A percentile compares a stretch with the other conserved stretches of the same genome.
These are phyloP conservation scores for Ophiorrhiza pumila DNA, from an alignment of 257 asterid genomes.

Conservation along the genomic window DNA sequence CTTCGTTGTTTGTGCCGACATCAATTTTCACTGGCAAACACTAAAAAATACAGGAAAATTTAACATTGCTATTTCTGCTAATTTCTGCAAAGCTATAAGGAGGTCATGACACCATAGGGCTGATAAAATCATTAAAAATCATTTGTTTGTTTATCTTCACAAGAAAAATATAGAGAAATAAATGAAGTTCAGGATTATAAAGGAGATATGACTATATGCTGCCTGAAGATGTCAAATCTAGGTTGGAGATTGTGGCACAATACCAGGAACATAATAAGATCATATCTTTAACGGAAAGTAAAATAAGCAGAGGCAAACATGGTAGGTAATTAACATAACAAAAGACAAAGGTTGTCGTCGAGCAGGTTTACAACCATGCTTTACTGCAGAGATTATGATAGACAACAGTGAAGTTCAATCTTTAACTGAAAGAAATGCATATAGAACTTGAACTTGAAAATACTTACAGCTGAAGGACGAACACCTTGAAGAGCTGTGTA, in stretches of 20 bases:
- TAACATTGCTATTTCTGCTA: not conserved
- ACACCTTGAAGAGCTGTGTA: constrained; percentile 94
- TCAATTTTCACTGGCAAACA: constrained; percentile 92
- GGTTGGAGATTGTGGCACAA: not conserved
- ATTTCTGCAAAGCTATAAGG: not conserved
- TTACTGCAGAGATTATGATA: not conserved
- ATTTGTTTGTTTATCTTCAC: not conserved
- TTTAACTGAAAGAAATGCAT: not conserved
- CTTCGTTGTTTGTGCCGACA: constrained; percentile 89
- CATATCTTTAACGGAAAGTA: not conserved
- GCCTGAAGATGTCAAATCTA: not conserved
- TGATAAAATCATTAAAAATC: not conserved
- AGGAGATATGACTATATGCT: not conserved
- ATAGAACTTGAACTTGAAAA: not conserved
- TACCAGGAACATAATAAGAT: not conserved
- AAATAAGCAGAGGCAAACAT: not conserved
- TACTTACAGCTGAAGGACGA: constrained; percentile 75
- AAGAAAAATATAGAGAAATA: not conserved
- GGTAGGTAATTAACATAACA: not conserved
- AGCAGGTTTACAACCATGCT: not conserved
- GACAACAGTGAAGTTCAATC: not conserved
- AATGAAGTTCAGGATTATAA: not conserved
- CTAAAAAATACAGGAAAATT: constrained; percentile 28
- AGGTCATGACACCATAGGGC: not conserved
- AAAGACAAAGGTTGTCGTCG: not conserved